A percentile compares a stretch with the other conserved stretches of the same genome.
Evolutionary conservation across 257 asterid genomes (phyloP).

Genomic region (Plantago elongata): DNA sequence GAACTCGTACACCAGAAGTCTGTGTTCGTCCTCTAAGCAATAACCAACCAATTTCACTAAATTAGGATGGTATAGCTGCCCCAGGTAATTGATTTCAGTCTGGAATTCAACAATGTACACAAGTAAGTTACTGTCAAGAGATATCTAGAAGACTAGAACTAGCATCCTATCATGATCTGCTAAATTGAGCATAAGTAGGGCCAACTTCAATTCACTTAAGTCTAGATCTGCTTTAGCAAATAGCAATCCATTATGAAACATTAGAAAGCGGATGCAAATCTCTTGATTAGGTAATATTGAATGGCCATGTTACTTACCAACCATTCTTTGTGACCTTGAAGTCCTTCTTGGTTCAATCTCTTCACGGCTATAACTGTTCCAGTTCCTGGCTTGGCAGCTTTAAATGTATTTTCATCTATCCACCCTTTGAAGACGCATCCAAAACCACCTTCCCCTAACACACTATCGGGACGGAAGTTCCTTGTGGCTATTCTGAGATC

Average conservation of each 20-base stretch:
- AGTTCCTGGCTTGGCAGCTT: conserved; percentile 71
- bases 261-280: neutral
- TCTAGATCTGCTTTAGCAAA: neutral
- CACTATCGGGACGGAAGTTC: conserved; percentile 86
- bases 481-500: conserved; percentile 67
- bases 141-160: neutral
- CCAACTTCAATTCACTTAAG: neutral
- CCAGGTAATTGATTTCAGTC: conserved; percentile 60
- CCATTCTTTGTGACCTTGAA: conserved; percentile 90
- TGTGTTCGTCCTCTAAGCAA: conserved; percentile 70
- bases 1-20: conserved; percentile 66
- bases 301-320: conserved; percentile 42
- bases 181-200: no score
- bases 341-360: conserved; percentile 69
- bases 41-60: conserved; percentile 58
- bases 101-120: conserved; percentile 14
- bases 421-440: conserved; percentile 85
- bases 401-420: conserved; percentile 61
- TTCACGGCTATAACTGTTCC: conserved; percentile 76
- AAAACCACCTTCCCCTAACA: conserved; percentile 81
- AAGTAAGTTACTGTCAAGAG: conserved; percentile 4
- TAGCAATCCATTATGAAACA: no score
- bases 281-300: neutral
- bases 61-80: conserved; percentile 64
- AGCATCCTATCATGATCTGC: neutral